These are phyloP conservation scores for Calonectria pseudoreteaudii DNA, from an alignment of 2,329 filamentous ascomycete species.

Conservation along the genomic window DNA sequence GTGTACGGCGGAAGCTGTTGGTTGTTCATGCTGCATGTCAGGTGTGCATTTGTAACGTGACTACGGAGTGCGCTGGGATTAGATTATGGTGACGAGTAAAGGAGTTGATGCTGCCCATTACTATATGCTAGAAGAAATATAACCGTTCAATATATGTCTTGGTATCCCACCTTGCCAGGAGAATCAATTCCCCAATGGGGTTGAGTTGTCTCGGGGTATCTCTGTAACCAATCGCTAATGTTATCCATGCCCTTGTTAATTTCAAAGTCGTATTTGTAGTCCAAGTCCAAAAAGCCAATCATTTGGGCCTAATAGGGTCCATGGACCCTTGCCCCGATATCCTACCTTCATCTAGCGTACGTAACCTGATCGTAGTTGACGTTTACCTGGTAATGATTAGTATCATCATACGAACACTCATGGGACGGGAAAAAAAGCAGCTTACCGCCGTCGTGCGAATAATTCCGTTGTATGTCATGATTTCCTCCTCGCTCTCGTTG, in stretches of 20 bases:
- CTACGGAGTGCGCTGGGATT: neutral
- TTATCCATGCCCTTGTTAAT: neutral
- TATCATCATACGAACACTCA: neutral
- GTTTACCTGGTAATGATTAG: conserved; percentile 15
- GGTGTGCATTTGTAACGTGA: neutral
- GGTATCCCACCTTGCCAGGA: neutral
- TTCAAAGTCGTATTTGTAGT: neutral
- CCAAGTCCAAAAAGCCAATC: neutral
- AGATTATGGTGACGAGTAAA: neutral
- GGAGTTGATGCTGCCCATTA: neutral
- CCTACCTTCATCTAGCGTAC: too few relatives aligned
- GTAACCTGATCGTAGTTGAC: conserved; percentile 27
- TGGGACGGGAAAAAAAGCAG: accelerated
- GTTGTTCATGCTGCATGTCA: neutral
- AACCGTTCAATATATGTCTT: neutral
- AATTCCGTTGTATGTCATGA: conserved; percentile 41
- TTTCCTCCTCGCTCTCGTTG: conserved; percentile 39
- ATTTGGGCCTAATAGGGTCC: conserved; percentile 2
- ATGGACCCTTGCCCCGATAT: conserved; percentile 14
- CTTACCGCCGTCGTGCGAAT: conserved; percentile 35
- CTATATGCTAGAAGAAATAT: neutral
- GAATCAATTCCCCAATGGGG: neutral
- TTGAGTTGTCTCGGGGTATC: neutral
- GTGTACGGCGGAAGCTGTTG: neutral
- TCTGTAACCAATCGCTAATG: neutral